Evolutionary conservation across 768 basidiomycete genomes (phyloP).

Genomic region (Podaxis sp.): DNA sequence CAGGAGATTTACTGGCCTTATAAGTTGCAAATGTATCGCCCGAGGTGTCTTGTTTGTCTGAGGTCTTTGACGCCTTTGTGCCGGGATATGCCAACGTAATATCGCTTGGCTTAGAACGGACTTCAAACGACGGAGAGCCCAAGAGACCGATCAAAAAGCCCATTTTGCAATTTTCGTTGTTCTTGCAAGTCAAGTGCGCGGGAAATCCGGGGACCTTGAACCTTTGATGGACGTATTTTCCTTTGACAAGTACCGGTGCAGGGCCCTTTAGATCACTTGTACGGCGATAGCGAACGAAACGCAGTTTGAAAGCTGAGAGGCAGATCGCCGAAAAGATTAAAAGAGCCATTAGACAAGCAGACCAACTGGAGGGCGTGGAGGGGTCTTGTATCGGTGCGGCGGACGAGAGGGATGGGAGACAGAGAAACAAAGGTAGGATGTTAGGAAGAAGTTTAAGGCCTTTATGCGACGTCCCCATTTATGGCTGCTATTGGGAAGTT

Average conservation of each 20-base stretch:
- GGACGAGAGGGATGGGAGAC: background rate
- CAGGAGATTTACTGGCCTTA: background rate
- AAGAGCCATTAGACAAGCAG: conserved; percentile 4
- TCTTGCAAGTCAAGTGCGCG: background rate
- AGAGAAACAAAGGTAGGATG: background rate
- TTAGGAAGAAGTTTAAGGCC: background rate
- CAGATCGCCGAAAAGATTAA: conserved; percentile 9
- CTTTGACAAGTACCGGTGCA: background rate
- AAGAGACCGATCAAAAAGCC: conserved; percentile 45
- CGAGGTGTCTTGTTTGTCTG: background rate
- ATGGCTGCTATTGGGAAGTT: background rate
- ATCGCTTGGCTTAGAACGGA: conserved; percentile 25
- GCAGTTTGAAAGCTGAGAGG: conserved; percentile 4
- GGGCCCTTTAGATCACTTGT: conserved; percentile 5
- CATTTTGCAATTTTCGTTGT: conserved; percentile 23
- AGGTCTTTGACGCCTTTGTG: background rate
- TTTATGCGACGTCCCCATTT: background rate
- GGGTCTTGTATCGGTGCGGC: conserved; percentile 11
- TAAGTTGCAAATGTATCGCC: conserved; percentile 4
- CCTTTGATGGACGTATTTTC: background rate
- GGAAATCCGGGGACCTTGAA: background rate
- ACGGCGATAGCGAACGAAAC: conserved; percentile 12
- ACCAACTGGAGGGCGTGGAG: conserved; percentile 10
- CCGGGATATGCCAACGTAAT: conserved; percentile 13
- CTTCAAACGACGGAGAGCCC: conserved; percentile 47